phyloP scores from a whole-genome alignment of 1,284 basidiomycete species.

The Coriolopsis trogii region DNA sequence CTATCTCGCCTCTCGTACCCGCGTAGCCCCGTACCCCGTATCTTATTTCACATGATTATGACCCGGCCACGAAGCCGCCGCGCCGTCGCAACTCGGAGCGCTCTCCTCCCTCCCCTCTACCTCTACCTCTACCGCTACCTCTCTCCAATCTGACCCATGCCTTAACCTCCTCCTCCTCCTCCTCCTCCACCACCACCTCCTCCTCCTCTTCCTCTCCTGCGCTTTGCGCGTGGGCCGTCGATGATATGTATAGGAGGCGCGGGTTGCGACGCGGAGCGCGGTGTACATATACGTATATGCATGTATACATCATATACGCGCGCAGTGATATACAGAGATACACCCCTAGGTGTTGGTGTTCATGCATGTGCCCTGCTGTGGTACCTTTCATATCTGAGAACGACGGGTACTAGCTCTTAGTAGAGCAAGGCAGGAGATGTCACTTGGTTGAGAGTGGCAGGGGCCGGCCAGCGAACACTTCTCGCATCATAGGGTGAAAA shows the following conservation, averaged over 20 bases:
- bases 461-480: too few relatives aligned
- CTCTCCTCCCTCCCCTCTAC: background rate
- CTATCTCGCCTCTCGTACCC: background rate
- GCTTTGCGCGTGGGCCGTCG: background rate
- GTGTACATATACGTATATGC: conserved; percentile 3
- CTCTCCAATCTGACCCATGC: background rate
- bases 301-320: background rate
- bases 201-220: background rate
- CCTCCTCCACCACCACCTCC: background rate
- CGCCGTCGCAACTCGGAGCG: background rate
- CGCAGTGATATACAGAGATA: too few relatives aligned
- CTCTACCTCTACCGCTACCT: background rate
- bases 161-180: background rate
- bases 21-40: background rate
- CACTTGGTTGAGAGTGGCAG: too few relatives aligned
- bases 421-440: too few relatives aligned
- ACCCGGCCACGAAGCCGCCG: conserved; percentile 1
- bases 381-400: too few relatives aligned
- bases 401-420: too few relatives aligned
- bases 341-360: too few relatives aligned
- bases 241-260: background rate
- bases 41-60: conserved; percentile 12
- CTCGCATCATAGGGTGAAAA: too few relatives aligned
- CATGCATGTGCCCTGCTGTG: too few relatives aligned
- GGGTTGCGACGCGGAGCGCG: background rate